Evolutionary conservation across 1,284 basidiomycete genomes (phyloP), one percentile per base, ranked within the genome.

Genomic region (Cutaneotrichosporon sp.): DNA sequence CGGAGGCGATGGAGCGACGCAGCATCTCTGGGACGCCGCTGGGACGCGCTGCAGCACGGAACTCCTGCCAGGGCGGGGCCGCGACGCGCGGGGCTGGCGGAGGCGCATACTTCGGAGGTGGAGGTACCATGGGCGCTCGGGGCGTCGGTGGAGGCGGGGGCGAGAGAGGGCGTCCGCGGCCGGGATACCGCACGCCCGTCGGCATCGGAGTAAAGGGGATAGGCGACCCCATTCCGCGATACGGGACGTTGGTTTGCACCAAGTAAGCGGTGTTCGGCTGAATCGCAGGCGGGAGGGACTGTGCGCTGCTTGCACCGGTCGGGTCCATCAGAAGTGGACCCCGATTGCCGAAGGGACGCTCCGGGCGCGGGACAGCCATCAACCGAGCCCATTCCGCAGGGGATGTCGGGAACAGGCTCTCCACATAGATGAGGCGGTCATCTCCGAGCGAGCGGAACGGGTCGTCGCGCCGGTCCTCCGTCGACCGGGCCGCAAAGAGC

Each of bases 401-500:
- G 2, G 58, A 51, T 9, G 49, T 64, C 6, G 59, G 42, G 53
- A 69, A 69, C 2, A 72, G 56, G 9, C 56, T 50, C 6, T 50
- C 38, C 16, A 70, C 56, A 25, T 59, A 59, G 25, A 64, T 52
- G 4, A 72, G 66, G 16, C 58, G 58, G 25, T 64, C 68, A 20
- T 61, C 31, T 13, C 71, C 71, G 25, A 71, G 60, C 11, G 47
- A 16, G 9, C 25, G 14, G 54, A 69, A 71, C 3, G 70, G 70
- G 50, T 73, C 71, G 8, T 63, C 47, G 5, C 59, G 31, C 1
- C 46, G 27, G 5, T 63, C 49, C 1, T 45, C 31, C 2, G 67
- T 70, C 29, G 67, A 70, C 7, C 69, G 59, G 2, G 56, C 58
- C 2, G 56, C 67, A 18, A 38, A 63, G 33, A 68, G 7, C 54